Conservation (phyloP, 805 yeast species). For the Lachancea thermotolerans region DNA sequence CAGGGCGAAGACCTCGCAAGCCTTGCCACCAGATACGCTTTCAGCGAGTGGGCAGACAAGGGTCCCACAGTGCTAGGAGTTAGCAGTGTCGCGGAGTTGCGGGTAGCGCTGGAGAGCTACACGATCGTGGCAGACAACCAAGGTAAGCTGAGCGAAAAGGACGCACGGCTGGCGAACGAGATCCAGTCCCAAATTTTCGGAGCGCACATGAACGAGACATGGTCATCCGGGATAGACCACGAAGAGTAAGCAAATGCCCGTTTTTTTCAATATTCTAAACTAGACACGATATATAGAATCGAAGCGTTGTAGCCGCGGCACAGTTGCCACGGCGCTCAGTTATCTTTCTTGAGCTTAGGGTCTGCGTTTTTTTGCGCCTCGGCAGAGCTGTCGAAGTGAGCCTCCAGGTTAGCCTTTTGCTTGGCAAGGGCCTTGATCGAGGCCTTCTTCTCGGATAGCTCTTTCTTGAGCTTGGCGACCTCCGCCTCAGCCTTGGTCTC, state of each 20-base stretch:
- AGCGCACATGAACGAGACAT: constrained; percentile 52
- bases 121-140: constrained; percentile 37
- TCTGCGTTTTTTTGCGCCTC: constrained; percentile 15
- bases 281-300: not conserved
- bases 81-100: constrained; percentile 55
- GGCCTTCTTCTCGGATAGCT: constrained; percentile 35
- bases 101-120: constrained; percentile 53
- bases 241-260: not conserved
- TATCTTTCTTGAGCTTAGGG: constrained; percentile 21
- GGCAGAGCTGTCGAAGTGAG: constrained; percentile 38
- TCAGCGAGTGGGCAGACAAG: constrained; percentile 46
- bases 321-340: constrained; percentile 10
- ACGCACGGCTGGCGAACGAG: constrained; percentile 36
- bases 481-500: constrained; percentile 18
- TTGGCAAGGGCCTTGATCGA: constrained; percentile 43
- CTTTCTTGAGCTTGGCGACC: constrained; percentile 31
- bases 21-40: constrained; percentile 70
- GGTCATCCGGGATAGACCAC: constrained; percentile 47
- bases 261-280: not conserved
- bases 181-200: constrained; percentile 44
- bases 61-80: constrained; percentile 77
- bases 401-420: constrained; percentile 48
- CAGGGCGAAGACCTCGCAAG: constrained; percentile 68
- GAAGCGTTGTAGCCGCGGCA: not conserved
- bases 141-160: constrained; percentile 34